Base-by-base conservation (phyloP, 2,329 filamentous ascomycete genomes). In the Colletotrichum siamense region DNA sequence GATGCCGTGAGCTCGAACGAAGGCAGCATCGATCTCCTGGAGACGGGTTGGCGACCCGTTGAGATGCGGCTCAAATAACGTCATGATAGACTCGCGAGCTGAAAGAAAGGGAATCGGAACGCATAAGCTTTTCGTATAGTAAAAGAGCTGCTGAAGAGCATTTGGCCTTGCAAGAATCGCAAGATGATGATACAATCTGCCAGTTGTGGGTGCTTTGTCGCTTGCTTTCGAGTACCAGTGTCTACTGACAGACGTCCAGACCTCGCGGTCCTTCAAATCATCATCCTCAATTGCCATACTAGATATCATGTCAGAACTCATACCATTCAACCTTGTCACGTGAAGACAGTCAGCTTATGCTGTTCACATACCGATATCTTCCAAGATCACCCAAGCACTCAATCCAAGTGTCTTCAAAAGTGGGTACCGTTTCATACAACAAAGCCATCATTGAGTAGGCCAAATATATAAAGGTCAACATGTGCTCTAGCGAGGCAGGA, bases 361-460 rank as follows among this genome's bases (percentile, higher is more conserved):
- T 22, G 39, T 0, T 49, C 0, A n/a, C 39, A 0, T 24, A 76
- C 1, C 90, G 83, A 61, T 98, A 98, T 24, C 96, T 89, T 0
- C 94, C 94, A 0, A 99, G 85, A 81, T 99, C 96, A 0, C 96
- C 96, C 0, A 99, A 86, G 69, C 96, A 98, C 79, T 98, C 96
- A 10, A 98, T 95, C 96, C 96, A 99, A 0, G 95, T 98, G 73
- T 97, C 94, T 69, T 94, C 91, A 79, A 98, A 98, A 0, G 91
- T 89, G 0, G 94, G 93, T 0, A 98, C 95, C 0, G 95, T 98
- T 80, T 99, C 96, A 75, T 96, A 94, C 0, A 98, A 85, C 0
- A 98, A 84, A 0, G 95, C 94, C 91, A 98, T 95, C 92, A 98
- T 98, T 3, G 94, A 94, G 78, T 98, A 99, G 0, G 96, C 94